These are phyloP conservation scores for Eutrema salsugineum DNA, from an alignment of 441 rosid genomes.

Conservation along the genomic window DNA sequence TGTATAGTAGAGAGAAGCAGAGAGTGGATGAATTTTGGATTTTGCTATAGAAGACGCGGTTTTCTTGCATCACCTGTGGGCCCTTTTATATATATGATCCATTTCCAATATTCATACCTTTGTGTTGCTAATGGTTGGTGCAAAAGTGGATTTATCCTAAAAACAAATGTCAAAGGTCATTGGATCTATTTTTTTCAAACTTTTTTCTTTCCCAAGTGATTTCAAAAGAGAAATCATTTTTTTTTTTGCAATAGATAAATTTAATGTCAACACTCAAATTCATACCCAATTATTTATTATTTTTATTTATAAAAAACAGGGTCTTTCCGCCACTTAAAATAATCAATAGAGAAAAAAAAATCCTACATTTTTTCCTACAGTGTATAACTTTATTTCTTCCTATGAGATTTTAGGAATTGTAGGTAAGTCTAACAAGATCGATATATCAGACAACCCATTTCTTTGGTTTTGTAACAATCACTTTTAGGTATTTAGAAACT, in stretches of 20 bases:
- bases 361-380: too few species aligned
- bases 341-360: too few species aligned
- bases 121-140: constrained; percentile 25
- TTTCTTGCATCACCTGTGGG: constrained; percentile 28
- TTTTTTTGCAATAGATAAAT: not conserved
- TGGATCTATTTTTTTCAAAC: not conserved
- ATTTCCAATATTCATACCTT: not conserved
- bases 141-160: constrained; percentile 16
- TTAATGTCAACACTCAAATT: too few species aligned
- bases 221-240: not conserved
- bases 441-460: too few species aligned
- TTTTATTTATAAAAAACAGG: too few species aligned
- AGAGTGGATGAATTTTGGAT: constrained; percentile 18
- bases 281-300: too few species aligned
- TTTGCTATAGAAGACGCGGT: constrained; percentile 28
- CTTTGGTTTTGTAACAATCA: too few species aligned
- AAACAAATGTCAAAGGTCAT: constrained; percentile 21
- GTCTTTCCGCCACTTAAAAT: too few species aligned
- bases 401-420: too few species aligned
- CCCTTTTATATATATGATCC: not conserved
- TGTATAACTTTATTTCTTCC: too few species aligned
- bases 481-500: too few species aligned
- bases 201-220: not conserved
- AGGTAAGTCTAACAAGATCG: too few species aligned
- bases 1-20: not conserved